Percentiles rank a stretch among this genome's conserved stretches.
These are phyloP conservation scores for Fraxinus angustifolia DNA, from an alignment of 305 asterid genomes.

Conservation along the genomic window DNA sequence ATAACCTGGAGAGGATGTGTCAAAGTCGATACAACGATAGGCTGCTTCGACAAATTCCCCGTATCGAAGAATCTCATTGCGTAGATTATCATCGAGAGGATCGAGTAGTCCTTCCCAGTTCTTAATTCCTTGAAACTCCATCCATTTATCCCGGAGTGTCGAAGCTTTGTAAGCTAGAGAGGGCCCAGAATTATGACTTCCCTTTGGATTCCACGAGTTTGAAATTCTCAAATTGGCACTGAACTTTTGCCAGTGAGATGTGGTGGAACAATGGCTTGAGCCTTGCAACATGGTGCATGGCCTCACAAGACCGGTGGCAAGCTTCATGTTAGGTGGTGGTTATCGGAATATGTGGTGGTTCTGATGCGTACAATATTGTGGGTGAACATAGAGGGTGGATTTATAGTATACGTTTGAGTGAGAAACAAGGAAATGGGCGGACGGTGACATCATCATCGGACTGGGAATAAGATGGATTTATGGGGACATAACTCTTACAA, in stretches of 20 bases:
- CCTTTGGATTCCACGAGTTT: conserved; percentile 27
- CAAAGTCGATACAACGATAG: conserved; percentile 65
- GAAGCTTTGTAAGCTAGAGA: conserved; percentile 17
- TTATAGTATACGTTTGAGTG: not conserved
- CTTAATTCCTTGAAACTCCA: conserved; percentile 76
- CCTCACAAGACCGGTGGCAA: conserved; percentile 22
- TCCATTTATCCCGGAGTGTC: conserved; percentile 48
- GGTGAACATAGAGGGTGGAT: not conserved
- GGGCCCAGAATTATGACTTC: not conserved
- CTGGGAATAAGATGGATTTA: not conserved
- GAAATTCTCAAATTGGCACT: conserved; percentile 17
- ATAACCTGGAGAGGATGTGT: conserved; percentile 48
- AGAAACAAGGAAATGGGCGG: not conserved
- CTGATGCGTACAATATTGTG: not conserved
- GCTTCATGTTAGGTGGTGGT: conserved; percentile 28
- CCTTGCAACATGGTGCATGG: conserved; percentile 24
- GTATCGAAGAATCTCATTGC: conserved; percentile 70
- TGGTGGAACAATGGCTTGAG: not conserved
- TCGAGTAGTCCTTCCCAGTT: conserved; percentile 88
- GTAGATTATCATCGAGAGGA: conserved; percentile 72
- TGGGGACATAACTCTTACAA: not conserved
- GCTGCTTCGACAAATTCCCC: conserved; percentile 84
- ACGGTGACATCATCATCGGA: not conserved
- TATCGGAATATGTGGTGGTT: not conserved
- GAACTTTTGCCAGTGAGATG: not conserved